These are phyloP conservation scores for Eucommia ulmoides DNA, from an alignment of 257 asterid genomes.

Conservation along the genomic window DNA sequence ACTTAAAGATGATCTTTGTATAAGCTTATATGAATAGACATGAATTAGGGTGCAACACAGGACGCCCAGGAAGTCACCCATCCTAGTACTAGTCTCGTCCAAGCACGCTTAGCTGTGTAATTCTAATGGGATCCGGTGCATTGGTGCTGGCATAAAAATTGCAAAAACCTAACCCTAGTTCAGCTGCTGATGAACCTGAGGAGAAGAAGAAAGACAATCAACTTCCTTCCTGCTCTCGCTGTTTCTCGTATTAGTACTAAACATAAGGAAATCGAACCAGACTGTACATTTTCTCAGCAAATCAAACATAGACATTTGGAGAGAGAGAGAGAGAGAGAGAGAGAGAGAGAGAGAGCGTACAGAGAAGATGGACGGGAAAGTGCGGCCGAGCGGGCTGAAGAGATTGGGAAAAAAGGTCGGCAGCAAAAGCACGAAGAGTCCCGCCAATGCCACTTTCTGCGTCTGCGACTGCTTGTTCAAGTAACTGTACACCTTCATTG, in stretches of 20 bases:
- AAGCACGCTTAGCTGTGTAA: too few relatives aligned
- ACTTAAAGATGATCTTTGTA: too few relatives aligned
- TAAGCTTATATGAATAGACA: too few relatives aligned
- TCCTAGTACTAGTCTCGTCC: too few relatives aligned
- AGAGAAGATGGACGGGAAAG: constrained; percentile 27
- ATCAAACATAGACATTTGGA: neutral
- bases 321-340: constrained; percentile 2
- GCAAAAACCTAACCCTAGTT: neutral
- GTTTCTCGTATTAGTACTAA: neutral
- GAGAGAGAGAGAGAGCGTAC: constrained; percentile 9
- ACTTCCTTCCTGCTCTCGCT: neutral
- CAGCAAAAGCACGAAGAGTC: constrained; percentile 16
- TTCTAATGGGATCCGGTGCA: too few relatives aligned
- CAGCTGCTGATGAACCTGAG: neutral
- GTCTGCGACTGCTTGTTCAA: neutral
- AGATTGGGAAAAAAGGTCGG: constrained; percentile 24
- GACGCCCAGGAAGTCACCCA: too few relatives aligned
- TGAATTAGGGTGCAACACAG: too few relatives aligned
- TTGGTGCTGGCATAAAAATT: neutral
- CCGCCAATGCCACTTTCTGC: constrained; percentile 18
- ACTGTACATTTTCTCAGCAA: neutral
- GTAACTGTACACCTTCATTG: neutral
- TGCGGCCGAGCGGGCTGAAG: constrained; percentile 21
- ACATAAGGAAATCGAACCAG: neutral
- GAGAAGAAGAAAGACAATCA: neutral